Conservation (phyloP, 352 stramenopile genomes). For the Phytophthora fragariaefolia region DNA sequence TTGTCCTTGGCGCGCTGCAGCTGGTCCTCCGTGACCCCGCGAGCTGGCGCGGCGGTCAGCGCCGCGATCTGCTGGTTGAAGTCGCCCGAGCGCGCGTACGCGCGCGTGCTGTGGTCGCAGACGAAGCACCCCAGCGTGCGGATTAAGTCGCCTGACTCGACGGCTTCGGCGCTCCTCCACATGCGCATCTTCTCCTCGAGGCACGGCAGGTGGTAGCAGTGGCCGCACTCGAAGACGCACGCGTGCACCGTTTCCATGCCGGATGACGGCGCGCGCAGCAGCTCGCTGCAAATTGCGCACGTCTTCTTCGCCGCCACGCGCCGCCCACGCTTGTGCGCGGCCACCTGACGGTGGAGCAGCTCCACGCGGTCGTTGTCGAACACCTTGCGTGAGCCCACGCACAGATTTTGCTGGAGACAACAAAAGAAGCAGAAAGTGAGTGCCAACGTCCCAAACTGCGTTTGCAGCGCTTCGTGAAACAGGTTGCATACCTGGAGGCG, state of each 20-base stretch:
- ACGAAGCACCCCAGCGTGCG: slow-evolving; percentile 79
- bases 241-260: slow-evolving; percentile 63
- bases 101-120: slow-evolving; percentile 80
- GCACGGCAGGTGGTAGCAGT: slow-evolving; percentile 83
- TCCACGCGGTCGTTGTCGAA: slow-evolving; percentile 82
- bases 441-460: neutral
- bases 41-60: slow-evolving; percentile 38
- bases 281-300: slow-evolving; percentile 72
- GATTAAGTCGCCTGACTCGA: slow-evolving; percentile 52
- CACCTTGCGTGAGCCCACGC: slow-evolving; percentile 73
- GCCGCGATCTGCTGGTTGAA: slow-evolving; percentile 52
- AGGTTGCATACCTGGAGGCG: slow-evolving; percentile 67
- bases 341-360: slow-evolving; percentile 71
- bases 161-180: slow-evolving; percentile 75
- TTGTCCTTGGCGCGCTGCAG: slow-evolving; percentile 80
- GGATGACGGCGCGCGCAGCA: slow-evolving; percentile 55
- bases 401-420: slow-evolving; percentile 73
- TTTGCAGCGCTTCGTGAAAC: neutral
- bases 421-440: neutral
- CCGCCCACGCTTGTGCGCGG: slow-evolving; percentile 63
- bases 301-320: slow-evolving; percentile 62
- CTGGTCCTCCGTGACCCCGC: slow-evolving; percentile 74
- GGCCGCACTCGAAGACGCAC: slow-evolving; percentile 86
- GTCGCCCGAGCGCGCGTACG: slow-evolving; percentile 51
- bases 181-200: slow-evolving; percentile 89